A percentile compares a stretch with the other conserved stretches of the same genome.
phyloP scores from a whole-genome alignment of 2,329 filamentous ascomycete genomes.

The Hypoxylon sp. region DNA sequence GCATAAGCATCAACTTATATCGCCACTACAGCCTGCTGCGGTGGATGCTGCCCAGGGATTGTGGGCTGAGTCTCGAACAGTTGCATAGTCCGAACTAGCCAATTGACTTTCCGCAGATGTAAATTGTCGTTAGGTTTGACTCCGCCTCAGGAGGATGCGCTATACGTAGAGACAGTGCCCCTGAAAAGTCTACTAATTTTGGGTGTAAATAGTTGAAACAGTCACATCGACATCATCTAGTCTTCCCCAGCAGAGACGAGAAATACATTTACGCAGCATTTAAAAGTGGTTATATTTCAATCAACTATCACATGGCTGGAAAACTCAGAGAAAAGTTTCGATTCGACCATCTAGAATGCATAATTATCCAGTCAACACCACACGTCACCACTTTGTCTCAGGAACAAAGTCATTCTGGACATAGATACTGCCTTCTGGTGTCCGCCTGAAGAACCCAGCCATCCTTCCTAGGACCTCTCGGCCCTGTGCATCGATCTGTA shows the following conservation, averaged over 20 bases:
- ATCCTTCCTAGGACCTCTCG: constrained; percentile 39
- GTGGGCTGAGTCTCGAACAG: constrained; percentile 14
- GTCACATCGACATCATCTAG: neutral
- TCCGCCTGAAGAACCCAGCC: constrained; percentile 48
- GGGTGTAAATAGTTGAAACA: neutral
- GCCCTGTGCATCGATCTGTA: constrained; percentile 37
- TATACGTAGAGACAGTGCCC: neutral
- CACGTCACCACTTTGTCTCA: constrained; percentile 23
- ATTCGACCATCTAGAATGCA: neutral
- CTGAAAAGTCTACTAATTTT: neutral
- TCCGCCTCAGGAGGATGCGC: constrained; percentile 11
- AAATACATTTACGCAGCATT: neutral
- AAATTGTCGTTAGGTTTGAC: neutral
- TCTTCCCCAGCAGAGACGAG: neutral
- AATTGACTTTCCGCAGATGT: constrained; percentile 14
- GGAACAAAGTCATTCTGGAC: constrained; percentile 46
- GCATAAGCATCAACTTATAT: neutral
- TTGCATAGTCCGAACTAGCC: constrained; percentile 34
- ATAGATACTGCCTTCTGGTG: constrained; percentile 45
- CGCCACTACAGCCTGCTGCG: neutral
- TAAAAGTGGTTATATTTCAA: neutral
- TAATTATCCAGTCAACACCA: neutral
- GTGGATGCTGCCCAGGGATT: constrained; percentile 7
- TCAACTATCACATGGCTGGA: neutral
- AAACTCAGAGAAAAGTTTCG: neutral